Evolutionary conservation across 2,329 filamentous ascomycete species (phyloP).

Genomic region (Colletotrichum endophyticum): DNA sequence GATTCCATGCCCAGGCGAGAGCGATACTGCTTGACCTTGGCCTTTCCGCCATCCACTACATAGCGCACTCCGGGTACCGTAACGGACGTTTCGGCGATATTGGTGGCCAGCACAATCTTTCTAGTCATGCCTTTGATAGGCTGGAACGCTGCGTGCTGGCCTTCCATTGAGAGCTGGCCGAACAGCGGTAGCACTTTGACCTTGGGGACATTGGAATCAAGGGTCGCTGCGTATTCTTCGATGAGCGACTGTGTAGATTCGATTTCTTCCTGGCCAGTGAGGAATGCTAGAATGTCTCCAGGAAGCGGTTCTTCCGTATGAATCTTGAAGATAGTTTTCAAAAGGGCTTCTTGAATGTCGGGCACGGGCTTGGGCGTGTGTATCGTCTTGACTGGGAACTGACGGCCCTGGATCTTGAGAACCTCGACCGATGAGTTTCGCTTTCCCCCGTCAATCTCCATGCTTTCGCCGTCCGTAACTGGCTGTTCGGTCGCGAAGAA

Average conservation of each 20-base stretch:
- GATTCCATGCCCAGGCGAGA: constrained; percentile 87
- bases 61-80: constrained; percentile 92
- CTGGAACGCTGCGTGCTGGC: constrained; percentile 86
- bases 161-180: constrained; percentile 84
- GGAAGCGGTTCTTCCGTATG: constrained; percentile 89
- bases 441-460: not conserved
- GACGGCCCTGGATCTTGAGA: constrained; percentile 80
- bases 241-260: constrained; percentile 81
- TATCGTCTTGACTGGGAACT: constrained; percentile 80
- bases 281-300: constrained; percentile 90
- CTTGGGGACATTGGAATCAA: constrained; percentile 78
- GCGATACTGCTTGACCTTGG: constrained; percentile 92
- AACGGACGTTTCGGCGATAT: constrained; percentile 98
- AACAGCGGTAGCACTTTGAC: constrained; percentile 80
- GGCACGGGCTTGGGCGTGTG: constrained; percentile 77
- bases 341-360: constrained; percentile 81
- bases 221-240: constrained; percentile 75
- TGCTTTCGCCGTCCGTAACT: rapidly evolving
- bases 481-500: constrained; percentile 66
- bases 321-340: constrained; percentile 84
- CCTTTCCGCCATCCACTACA: constrained; percentile 92
- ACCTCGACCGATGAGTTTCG: constrained; percentile 37
- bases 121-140: constrained; percentile 76
- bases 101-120: constrained; percentile 91
- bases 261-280: constrained; percentile 93